Base-by-base conservation (phyloP, 2,329 filamentous ascomycete genomes). In the Hypocreales sp. region DNA sequence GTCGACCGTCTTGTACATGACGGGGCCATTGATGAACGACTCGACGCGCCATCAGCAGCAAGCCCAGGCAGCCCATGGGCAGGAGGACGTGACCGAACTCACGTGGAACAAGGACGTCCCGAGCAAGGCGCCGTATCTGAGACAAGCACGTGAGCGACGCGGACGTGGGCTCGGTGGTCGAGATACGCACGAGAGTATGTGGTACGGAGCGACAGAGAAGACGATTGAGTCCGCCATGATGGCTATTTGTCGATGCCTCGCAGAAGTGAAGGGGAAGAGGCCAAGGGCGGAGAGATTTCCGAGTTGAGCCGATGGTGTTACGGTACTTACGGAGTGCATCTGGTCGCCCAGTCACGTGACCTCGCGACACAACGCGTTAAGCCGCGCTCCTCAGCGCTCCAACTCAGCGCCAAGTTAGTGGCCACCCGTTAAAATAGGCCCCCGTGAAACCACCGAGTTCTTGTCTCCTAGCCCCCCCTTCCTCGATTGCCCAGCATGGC, bases 31-130 rank as follows among this genome's bases (percentile, higher is more conserved):
- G 44, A 75, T 51, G 53, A 93, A 94, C 30, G 79, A 78, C 73
- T 79, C 12, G 12, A 23, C 19, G 17, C 4, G 17, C 7, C 11
- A 11, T 30, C 23, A 16, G 10, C 17, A n/a, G 15, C 15, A 16
- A 15, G n/a, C 15, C 5, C 12, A 5, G 3, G 21, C 12, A 11
- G 5, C 7, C 18, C 8, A 3, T 6, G 13, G 11, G 11, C 13
- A 15, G 17, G 5, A 9, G 12, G n/a, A 9, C 11, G 24, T 7
- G 23, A 26, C 18, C n/a, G 4, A 7, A 30, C 36, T 21, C 54
- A 79, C 76, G 50, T 95, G 83, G 55, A 84, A 95, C 50, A 93
- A 66, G 21, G 83, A 79, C 16, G 78, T 77, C 37, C 90, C 90
- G 10, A 95, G 62, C 26, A 95, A 68, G 13, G 82, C 84, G 38